Conservation (phyloP, 495 filamentous ascomycete species). For the Penicillium lagena region DNA sequence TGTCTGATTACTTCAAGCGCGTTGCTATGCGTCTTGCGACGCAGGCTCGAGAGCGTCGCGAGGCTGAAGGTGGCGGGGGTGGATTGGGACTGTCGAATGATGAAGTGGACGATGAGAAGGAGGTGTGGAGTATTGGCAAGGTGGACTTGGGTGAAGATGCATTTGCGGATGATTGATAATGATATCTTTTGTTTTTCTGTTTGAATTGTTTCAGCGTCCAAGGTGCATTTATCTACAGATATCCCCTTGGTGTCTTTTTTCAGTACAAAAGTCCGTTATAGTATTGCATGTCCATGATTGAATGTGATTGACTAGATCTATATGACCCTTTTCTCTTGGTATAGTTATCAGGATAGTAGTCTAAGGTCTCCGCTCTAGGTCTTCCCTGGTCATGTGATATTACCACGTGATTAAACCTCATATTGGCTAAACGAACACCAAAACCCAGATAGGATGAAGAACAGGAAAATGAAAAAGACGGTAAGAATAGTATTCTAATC, state of each 20-base stretch:
- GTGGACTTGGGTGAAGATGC: conserved; percentile 69
- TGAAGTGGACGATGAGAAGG: conserved; percentile 87
- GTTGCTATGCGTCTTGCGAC: conserved; percentile 73
- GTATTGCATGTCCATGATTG: conserved; percentile 14
- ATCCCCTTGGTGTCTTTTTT: conserved; percentile 15
- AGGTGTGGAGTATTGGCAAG: conserved; percentile 92
- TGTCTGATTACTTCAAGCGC: conserved; percentile 96
- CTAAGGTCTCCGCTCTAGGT: too few species aligned
- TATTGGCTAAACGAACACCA: too few species aligned
- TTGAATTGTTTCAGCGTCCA: conserved; percentile 7
- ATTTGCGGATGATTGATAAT: conserved; percentile 45
- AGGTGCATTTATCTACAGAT: conserved; percentile 19
- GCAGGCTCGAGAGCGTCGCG: conserved; percentile 79
- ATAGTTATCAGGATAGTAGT: background rate
- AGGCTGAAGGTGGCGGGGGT: conserved; percentile 84
- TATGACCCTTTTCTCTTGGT: background rate
- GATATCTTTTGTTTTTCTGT: background rate
- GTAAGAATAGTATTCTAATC: too few species aligned
- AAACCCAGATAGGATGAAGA: too few species aligned
- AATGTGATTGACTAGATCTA: background rate
- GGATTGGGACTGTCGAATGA: conserved; percentile 80
- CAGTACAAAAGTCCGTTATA: conserved; percentile 19
- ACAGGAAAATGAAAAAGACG: too few species aligned
- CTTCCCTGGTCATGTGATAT: background rate
- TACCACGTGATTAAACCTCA: background rate